These are phyloP conservation scores for Arachnopeziza araneosa DNA, from an alignment of 2,329 filamentous ascomycete genomes.

Conservation along the genomic window DNA sequence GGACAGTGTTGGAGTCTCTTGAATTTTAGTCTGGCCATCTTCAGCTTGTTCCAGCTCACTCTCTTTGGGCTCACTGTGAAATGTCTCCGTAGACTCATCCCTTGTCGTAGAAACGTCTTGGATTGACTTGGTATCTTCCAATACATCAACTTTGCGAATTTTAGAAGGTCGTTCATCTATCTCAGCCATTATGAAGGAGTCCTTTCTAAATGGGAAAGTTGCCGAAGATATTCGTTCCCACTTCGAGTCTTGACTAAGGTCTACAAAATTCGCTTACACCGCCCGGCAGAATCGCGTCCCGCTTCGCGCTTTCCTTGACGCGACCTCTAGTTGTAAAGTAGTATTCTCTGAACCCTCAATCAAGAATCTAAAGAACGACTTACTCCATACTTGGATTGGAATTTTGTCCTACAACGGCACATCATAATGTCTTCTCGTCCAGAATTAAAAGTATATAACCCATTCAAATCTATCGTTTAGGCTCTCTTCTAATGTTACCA, in stretches of 20 bases:
- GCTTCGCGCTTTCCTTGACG: too few species aligned
- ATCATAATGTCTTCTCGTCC: slow-evolving; percentile 63
- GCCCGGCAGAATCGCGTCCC: too few species aligned
- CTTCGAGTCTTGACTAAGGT: too few species aligned
- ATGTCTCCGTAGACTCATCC: not conserved
- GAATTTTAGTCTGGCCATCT: not conserved
- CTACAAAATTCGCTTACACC: too few species aligned
- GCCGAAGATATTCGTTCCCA: too few species aligned
- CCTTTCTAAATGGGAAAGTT: too few species aligned
- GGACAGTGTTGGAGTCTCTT: slow-evolving; percentile 47
- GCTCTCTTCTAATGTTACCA: slow-evolving; percentile 31
- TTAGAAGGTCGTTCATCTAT: slow-evolving; percentile 27
- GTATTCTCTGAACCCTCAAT: not conserved
- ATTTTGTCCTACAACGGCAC: not conserved
- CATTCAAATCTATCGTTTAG: not conserved
- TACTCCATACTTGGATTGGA: not conserved
- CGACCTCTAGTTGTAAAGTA: not conserved
- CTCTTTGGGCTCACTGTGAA: slow-evolving; percentile 1
- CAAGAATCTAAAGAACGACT: not conserved
- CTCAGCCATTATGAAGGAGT: slow-evolving; percentile 21
- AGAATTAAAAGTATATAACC: slow-evolving; percentile 56
- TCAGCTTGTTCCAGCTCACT: not conserved
- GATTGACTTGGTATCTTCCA: slow-evolving; percentile 5
- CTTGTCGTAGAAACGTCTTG: not conserved
- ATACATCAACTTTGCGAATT: slow-evolving; percentile 22